Evolutionary conservation across 2,329 filamentous ascomycete species (phyloP).

Genomic region (Biscogniauxia marginata): DNA sequence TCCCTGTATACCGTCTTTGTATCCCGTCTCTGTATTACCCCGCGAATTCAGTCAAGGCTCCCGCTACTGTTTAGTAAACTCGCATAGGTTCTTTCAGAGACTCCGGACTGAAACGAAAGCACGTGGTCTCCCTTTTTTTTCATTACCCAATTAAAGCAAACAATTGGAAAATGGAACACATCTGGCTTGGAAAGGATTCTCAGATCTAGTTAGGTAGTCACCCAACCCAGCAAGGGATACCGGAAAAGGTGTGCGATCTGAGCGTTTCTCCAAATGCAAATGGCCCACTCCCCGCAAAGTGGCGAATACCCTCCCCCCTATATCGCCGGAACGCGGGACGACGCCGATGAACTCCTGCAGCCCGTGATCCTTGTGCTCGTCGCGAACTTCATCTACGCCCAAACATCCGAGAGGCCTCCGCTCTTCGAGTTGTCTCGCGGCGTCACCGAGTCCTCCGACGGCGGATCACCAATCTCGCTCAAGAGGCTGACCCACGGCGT

Average conservation of each 20-base stretch:
- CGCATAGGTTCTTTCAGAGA: too few species aligned
- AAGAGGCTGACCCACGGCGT: slow-evolving; percentile 21
- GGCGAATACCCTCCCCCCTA: background rate
- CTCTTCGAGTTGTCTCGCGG: slow-evolving; percentile 29
- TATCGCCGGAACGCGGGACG: slow-evolving; percentile 5
- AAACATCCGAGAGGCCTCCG: slow-evolving; percentile 16
- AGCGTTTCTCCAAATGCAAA: too few species aligned
- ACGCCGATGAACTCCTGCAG: slow-evolving; percentile 19
- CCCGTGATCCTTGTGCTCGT: slow-evolving; percentile 26
- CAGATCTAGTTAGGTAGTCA: background rate
- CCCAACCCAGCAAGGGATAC: background rate
- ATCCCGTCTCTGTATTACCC: too few species aligned
- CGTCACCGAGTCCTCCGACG: slow-evolving; percentile 16
- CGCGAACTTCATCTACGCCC: slow-evolving; percentile 24
- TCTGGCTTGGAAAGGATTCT: background rate
- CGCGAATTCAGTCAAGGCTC: too few species aligned
- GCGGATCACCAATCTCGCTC: slow-evolving; percentile 21
- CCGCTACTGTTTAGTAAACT: too few species aligned
- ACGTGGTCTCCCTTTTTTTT: too few species aligned
- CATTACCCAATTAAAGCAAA: too few species aligned
- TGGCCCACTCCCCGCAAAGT: background rate
- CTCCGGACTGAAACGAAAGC: too few species aligned
- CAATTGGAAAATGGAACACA: background rate
- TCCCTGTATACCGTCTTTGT: too few species aligned
- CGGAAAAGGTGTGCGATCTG: too few species aligned